Conservation (phyloP, 352 stramenopile genomes). For the Phytophthora hybrid region DNA sequence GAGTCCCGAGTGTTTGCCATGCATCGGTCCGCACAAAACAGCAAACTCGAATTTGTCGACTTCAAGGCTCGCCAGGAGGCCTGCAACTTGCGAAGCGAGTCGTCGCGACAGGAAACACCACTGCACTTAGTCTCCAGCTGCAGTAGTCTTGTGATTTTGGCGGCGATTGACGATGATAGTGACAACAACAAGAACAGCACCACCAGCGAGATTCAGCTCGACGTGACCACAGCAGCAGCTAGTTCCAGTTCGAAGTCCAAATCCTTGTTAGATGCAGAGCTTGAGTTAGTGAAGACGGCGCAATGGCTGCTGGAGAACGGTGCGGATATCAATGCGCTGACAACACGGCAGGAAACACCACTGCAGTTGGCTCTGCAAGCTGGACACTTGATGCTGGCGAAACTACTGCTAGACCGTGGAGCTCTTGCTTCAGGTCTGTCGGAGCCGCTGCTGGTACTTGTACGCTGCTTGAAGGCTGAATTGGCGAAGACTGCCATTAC, state of each 20-base stretch:
- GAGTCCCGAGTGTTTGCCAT: conserved; percentile 84
- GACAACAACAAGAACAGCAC: conserved; percentile 35
- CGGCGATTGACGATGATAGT: conserved; percentile 26
- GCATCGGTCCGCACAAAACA: conserved; percentile 68
- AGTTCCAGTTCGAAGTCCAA: conserved; percentile 38
- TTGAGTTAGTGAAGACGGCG: conserved; percentile 64
- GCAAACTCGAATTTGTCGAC: conserved; percentile 71
- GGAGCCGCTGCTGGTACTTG: conserved; percentile 47
- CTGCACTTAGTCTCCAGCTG: conserved; percentile 75
- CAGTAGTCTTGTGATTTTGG: conserved; percentile 40
- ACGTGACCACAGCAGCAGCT: conserved; percentile 23
- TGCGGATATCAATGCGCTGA: conserved; percentile 66
- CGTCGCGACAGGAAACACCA: conserved; percentile 51
- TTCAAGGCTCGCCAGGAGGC: conserved; percentile 58
- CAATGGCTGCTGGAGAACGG: conserved; percentile 85
- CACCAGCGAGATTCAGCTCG: conserved; percentile 30
- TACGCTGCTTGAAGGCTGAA: conserved; percentile 61
- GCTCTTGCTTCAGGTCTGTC: conserved; percentile 57
- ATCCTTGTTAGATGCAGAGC: conserved; percentile 50
- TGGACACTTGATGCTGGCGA: conserved; percentile 59
- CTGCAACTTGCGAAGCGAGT: conserved; percentile 47
- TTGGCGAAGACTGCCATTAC: conserved; percentile 70
- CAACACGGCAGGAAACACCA: conserved; percentile 54
- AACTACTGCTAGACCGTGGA: conserved; percentile 64
- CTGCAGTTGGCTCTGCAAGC: conserved; percentile 67